Base-by-base conservation (phyloP, 306 rosid species). In the Styphnolobium japonicum region DNA sequence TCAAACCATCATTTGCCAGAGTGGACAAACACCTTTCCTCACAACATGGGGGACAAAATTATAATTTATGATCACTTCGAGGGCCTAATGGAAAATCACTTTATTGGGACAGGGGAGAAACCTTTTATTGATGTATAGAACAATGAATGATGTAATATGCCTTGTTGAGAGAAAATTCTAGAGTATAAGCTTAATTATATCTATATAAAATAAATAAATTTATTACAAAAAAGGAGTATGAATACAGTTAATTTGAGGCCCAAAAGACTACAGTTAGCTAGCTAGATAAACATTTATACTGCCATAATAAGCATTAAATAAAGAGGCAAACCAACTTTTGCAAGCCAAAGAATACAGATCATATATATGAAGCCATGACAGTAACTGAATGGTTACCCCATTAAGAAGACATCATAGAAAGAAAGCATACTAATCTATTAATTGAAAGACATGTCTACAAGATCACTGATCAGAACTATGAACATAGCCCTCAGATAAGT, bases 1-100 rank as follows among this genome's bases (percentile, higher is more conserved):
- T 64, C 66, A 83, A 80, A 80, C 72, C 76, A 81, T 68, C 49
- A 77, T 77, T 77, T 77, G 61, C 69, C 14, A 68, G 49, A 56
- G 71, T 7, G 33, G 64, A 66, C 56, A 80, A 80, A 19, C 62
- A 36, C 39, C 37, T 80, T 69, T 69, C 56, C 36, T 67, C 15
- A 0, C 60, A 73, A 31, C 36, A 72, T 73, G 51, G 64, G 67
- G 39, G 71, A 53, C 83, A 71, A 7, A 56, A 68, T 69, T 68
- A 69, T 66, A 51, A 21, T 80, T 34, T 14, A 37, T 21, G 55
- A 81, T n/a, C 34, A 78, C 71, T 16, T 31, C 21, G 29, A 46
- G 42, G 75, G 36, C 71, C 70, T 40, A 34, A 71, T 31, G 48
- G 48, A 33, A 60, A 77, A 61, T 40, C 25, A 14, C 57, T 63